Evolutionary conservation across 179 eudicot species (phyloP), one percentile per base, ranked within the genome.

Genomic region (Pouteria campechiana): DNA sequence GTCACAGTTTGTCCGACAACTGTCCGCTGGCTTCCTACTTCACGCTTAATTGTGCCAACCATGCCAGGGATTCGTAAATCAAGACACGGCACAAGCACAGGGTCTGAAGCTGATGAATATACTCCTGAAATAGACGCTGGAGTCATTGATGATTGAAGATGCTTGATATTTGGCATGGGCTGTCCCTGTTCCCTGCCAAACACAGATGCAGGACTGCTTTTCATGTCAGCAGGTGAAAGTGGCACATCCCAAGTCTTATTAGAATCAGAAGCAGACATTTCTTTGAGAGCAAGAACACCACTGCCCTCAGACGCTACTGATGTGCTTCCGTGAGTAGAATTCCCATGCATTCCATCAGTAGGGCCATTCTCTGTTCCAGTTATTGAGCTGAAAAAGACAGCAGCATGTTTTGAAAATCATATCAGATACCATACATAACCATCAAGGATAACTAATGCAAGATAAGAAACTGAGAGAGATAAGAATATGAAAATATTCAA

Each of bases 351-450:
- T n/a, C n/a, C 47, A 47, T 43, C 60, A 55, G 63, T 34, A 38
- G 76, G 74, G 51, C 74, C 76, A 65, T 73, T 64, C 50, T 64
- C 58, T 39, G 58, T 37, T 48, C 29, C 64, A 37, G 63, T 60
- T 46, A 38, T 38, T 40, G 65, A 64, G 65, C 86, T 79, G 86
- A 60, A 72, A 56, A 60, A 37, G 28, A 52, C 25, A 42, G 44
- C 13, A 18, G 17, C 2, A 24, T 32, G n/a, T n/a, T n/a, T n/a
- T n/a, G n/a, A n/a, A n/a, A n/a, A n/a, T n/a, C n/a, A n/a, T n/a
- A n/a, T n/a, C n/a, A n/a, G n/a, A n/a, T n/a, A n/a, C n/a, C n/a
- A n/a, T n/a, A n/a, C n/a, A n/a, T n/a, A n/a, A n/a, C n/a, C n/a
- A n/a, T n/a, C n/a, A n/a, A n/a, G n/a, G n/a, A n/a, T n/a, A n/a